Percentiles rank a stretch among this genome's conserved stretches.
Conservation (phyloP, 495 filamentous ascomycete species). For the Chaetomium cochliodes region DNA sequence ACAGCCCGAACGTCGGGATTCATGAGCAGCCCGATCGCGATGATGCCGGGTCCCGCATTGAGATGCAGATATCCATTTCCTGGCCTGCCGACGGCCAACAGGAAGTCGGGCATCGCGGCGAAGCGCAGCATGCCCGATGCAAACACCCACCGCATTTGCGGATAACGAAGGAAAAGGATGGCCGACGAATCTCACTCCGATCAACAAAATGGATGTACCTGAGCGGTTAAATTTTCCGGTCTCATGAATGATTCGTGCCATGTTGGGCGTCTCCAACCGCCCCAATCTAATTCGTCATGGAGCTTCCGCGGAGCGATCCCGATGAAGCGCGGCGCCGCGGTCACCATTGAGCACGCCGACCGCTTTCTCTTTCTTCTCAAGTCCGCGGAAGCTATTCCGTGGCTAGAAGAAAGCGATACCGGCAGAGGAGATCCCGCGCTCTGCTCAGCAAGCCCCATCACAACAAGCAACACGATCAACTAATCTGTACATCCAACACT, state of each 20-base stretch:
- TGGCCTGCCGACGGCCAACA: conserved; percentile 24
- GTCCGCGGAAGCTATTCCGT: too few species aligned
- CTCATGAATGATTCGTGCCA: background rate
- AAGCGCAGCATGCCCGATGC: conserved; percentile 31
- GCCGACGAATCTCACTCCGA: background rate
- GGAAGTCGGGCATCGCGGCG: conserved; percentile 23
- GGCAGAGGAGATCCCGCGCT: background rate
- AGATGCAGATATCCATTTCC: conserved; percentile 32
- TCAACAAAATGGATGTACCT: background rate
- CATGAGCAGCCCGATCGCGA: conserved; percentile 20
- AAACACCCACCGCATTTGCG: conserved; percentile 25
- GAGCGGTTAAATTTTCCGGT: background rate
- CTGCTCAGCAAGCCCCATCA: background rate
- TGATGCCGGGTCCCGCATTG: conserved; percentile 33
- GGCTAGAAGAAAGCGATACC: too few species aligned
- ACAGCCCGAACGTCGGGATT: conserved; percentile 30
- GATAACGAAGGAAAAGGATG: background rate
- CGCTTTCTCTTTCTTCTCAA: too few species aligned
- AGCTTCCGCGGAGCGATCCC: background rate
- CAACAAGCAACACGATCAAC: background rate
- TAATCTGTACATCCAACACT: background rate
- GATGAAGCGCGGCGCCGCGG: background rate
- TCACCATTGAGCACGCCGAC: too few species aligned
- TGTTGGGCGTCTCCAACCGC: background rate
- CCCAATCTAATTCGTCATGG: background rate